phyloP scores from a whole-genome alignment of 2,329 filamentous ascomycete genomes.

The Cladophialophora chaetospira region DNA sequence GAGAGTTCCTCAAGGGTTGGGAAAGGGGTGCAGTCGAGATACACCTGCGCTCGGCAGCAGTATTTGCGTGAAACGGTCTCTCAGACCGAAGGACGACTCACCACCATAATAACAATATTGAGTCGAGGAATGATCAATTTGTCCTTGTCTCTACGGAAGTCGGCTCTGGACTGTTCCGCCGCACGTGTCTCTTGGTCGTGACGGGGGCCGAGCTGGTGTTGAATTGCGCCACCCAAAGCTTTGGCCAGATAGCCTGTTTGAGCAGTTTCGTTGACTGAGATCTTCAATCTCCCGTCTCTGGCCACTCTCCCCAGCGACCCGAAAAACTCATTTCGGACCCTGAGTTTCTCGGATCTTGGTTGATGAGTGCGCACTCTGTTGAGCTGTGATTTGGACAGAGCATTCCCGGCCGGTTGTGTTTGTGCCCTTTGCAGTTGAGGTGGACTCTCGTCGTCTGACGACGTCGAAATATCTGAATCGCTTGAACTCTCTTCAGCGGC shows the following conservation, averaged over 20 bases:
- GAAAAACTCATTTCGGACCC: conserved; percentile 30
- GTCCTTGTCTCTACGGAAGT: conserved; percentile 33
- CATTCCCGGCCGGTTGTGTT: conserved; percentile 15
- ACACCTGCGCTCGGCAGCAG: too few species aligned
- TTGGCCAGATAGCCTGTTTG: conserved; percentile 73
- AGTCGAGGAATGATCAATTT: conserved; percentile 52
- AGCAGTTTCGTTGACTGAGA: conserved; percentile 70
- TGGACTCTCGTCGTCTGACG: conserved; percentile 21
- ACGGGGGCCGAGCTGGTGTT: conserved; percentile 52
- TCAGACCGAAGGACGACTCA: conserved; percentile 52
- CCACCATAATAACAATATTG: conserved; percentile 83
- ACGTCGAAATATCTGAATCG: conserved; percentile 19
- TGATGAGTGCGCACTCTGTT: conserved; percentile 23
- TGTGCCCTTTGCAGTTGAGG: conserved; percentile 13
- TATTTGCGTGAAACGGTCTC: too few species aligned
- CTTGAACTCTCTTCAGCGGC: not conserved
- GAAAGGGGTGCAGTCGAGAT: too few species aligned
- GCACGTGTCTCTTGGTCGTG: conserved; percentile 36
- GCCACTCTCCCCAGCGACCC: conserved; percentile 57
- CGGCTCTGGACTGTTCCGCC: conserved; percentile 19
- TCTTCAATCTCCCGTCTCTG: conserved; percentile 69
- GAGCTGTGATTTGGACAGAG: conserved; percentile 26
- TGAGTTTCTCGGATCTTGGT: conserved; percentile 12
- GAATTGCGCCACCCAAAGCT: conserved; percentile 66
- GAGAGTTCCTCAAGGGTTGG: too few species aligned